A percentile compares a stretch with the other conserved stretches of the same genome.
These are phyloP conservation scores for Diplotaxis tenuifolia DNA, from an alignment of 345 rosid genomes.

Conservation along the genomic window DNA sequence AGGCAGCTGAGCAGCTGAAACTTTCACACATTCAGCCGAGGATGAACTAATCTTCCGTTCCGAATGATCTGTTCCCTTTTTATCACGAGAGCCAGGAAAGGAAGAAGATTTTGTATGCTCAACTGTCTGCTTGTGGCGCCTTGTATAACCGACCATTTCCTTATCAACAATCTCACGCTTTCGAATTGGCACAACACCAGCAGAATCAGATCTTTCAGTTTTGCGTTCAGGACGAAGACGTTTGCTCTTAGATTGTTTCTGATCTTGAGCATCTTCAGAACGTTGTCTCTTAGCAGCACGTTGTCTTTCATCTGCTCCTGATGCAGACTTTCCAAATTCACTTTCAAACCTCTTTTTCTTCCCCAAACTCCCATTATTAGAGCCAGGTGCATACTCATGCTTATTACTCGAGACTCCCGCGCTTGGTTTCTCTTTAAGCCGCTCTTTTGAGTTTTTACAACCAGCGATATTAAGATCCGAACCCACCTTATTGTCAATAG, in stretches of 20 bases:
- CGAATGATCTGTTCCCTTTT: conserved; percentile 39
- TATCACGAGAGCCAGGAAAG: conserved; percentile 43
- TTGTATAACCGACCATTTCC: conserved; percentile 57
- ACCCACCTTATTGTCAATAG: conserved; percentile 32
- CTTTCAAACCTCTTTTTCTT: conserved; percentile 46
- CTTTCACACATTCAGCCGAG: conserved; percentile 39
- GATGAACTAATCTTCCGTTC: conserved; percentile 42
- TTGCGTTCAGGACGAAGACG: conserved; percentile 38
- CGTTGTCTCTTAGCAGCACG: conserved; percentile 54
- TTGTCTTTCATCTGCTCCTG: conserved; percentile 38
- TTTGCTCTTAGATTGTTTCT: conserved; percentile 35
- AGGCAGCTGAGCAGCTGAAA: conserved; percentile 41
- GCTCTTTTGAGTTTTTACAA: conserved; percentile 39
- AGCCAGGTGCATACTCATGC: conserved; percentile 24
- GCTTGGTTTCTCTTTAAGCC: conserved; percentile 37
- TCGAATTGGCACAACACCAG: conserved; percentile 25
- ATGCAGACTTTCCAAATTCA: conserved; percentile 43
- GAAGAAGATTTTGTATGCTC: conserved; percentile 63
- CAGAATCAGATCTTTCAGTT: conserved; percentile 34
- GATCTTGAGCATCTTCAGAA: conserved; percentile 39
- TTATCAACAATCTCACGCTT: conserved; percentile 48
- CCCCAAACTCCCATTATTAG: conserved; percentile 33
- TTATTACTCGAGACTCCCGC: conserved; percentile 37
- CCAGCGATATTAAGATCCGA: too few species aligned
- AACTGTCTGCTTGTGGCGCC: conserved; percentile 54